phyloP scores from a whole-genome alignment of 2,329 filamentous ascomycete genomes.

The Aureobasidium sp. region DNA sequence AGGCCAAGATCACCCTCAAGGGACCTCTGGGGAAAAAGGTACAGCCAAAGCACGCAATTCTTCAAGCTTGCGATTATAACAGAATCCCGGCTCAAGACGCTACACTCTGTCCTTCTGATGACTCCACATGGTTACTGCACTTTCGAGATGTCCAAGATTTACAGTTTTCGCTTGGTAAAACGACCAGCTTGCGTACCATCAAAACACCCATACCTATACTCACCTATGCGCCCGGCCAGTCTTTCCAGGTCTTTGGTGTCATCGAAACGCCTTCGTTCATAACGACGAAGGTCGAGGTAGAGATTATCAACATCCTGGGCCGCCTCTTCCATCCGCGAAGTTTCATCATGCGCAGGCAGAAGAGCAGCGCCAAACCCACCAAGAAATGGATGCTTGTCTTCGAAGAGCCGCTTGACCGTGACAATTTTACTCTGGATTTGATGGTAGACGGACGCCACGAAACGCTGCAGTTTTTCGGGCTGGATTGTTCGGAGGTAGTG shows the following conservation, averaged over 20 bases:
- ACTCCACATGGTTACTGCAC: neutral
- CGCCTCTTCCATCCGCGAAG: neutral
- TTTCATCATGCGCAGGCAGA: neutral
- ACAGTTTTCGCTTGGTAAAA: neutral
- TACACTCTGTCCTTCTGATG: neutral
- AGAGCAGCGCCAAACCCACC: neutral
- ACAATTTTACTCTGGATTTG: neutral
- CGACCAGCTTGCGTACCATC: neutral
- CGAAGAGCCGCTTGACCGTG: neutral
- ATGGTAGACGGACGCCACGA: neutral
- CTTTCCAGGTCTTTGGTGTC: neutral
- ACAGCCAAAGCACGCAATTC: neutral
- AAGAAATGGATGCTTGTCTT: neutral
- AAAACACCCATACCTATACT: neutral
- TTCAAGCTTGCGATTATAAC: neutral
- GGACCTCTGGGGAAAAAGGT: neutral
- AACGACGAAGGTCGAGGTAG: neutral
- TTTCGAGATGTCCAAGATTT: neutral
- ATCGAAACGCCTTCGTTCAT: neutral
- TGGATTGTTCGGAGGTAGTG: neutral
- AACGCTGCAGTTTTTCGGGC: neutral
- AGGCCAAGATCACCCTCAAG: neutral
- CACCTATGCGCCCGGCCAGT: neutral
- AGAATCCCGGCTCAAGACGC: neutral
- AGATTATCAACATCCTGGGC: neutral